Base-by-base conservation (phyloP, 306 rosid species). In the Prunus kanzakura region DNA sequence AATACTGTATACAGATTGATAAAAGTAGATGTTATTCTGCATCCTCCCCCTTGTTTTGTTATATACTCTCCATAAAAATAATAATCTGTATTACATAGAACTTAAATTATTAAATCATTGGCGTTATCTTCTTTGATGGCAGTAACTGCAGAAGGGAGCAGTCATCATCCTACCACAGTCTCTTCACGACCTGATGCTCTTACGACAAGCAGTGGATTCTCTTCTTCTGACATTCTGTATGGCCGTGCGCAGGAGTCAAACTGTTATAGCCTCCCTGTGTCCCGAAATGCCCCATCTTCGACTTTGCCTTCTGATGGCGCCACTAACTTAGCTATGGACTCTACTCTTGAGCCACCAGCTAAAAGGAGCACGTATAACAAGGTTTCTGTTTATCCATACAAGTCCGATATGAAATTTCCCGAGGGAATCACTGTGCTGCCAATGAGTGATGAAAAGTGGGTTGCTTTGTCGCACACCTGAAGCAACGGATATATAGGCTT, bases 381-480 rank as follows among this genome's bases (percentile, higher is more conserved):
- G 81, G 45, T 87, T 3, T 2, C 19, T 27, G 80, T 91, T 63
- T 81, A 76, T 77, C 80, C 93, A 0, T 87, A 79, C 30, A 41
- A 30, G 20, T 72, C 80, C 22, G 75, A 85, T 60, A 78, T 81
- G 74, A 8, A 14, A 66, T 32, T 70, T 66, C 86, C 81, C 0
- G 60, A 30, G 51, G 91, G 82, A 2, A 79, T 78, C 47, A 61
- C 81, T 27, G 1, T 68, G 27, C 18, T 89, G 71, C 84, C 90
- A 1, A 19, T 78, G 65, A 87, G 88, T 13, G 87, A 91, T 78
- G 90, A 84, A 32, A 80, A 73, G 2, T 91, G 90, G 90, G 83
- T 73, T 86, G 91, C 85, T 71, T 86, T 77, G 83, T 64, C 80
- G 0, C 67, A 70, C 67, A 64, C 7, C 15, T 41, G 14, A 50